Conservation (phyloP, 345 rosid species). For the Eucalyptus cloeziana region DNA sequence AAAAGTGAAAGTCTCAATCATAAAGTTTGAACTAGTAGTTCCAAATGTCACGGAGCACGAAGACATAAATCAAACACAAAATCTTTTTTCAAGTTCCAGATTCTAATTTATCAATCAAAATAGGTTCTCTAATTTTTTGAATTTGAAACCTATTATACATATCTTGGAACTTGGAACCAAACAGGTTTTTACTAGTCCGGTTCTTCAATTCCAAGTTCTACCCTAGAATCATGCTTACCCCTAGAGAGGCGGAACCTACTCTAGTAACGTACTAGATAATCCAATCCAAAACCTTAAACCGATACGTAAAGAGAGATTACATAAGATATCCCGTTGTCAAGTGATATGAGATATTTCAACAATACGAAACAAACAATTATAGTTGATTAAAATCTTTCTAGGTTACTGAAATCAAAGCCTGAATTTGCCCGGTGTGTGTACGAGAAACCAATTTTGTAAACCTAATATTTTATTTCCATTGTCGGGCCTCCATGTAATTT, state of each 20-base stretch:
- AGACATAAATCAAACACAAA: no score
- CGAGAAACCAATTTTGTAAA: not conserved
- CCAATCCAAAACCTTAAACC: not conserved
- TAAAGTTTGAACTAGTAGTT: no score
- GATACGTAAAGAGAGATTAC: not conserved
- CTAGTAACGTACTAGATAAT: not conserved
- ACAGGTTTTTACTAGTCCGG: rapidly evolving
- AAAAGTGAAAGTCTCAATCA: no score
- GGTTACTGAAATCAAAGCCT: rapidly evolving
- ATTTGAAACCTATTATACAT: no score
- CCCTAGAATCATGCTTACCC: no score
- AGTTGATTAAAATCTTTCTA: not conserved
- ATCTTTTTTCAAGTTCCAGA: no score
- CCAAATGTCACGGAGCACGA: no score
- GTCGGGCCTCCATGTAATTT: not conserved
- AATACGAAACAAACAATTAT: not conserved
- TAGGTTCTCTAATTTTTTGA: no score
- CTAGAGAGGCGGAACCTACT: not conserved
- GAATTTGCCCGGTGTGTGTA: not conserved
- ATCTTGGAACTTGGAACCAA: no score
- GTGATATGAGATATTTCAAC: not conserved
- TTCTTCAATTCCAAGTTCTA: no score
- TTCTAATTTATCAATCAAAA: no score
- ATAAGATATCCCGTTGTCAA: rapidly evolving
- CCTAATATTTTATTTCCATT: not conserved